A percentile compares a stretch with the other conserved stretches of the same genome.
These are phyloP conservation scores for Ambrosiella cleistominuta DNA, from an alignment of 2,329 filamentous ascomycete genomes.

Conservation along the genomic window DNA sequence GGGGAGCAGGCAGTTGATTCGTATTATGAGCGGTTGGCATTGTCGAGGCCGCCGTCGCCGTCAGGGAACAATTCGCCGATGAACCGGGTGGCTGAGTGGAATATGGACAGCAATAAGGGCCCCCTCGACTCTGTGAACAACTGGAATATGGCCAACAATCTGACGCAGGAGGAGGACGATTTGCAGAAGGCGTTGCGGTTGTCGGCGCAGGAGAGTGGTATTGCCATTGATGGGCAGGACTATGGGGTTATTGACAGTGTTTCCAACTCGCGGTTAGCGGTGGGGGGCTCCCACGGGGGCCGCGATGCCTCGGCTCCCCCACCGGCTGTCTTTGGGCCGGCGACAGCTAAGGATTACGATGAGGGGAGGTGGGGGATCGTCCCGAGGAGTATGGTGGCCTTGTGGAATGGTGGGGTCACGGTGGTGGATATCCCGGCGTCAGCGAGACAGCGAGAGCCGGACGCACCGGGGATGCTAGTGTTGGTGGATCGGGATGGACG, in stretches of 20 bases:
- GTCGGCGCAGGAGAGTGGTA: constrained; percentile 10
- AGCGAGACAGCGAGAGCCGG: constrained; percentile 14
- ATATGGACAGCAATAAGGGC: constrained; percentile 16
- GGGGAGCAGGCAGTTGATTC: constrained; percentile 23
- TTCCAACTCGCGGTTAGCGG: not conserved
- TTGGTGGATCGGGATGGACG: constrained; percentile 13
- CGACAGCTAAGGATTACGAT: constrained; percentile 38
- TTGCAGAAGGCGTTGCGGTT: constrained; percentile 16
- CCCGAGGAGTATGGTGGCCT: not conserved
- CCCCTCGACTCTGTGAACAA: not conserved
- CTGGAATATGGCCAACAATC: constrained; percentile 15
- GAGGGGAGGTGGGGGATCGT: constrained; percentile 42
- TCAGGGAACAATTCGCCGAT: constrained; percentile 39
- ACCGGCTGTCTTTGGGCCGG: constrained; percentile 34
- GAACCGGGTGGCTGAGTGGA: constrained; percentile 32
- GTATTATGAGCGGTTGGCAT: constrained; percentile 26
- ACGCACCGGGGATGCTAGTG: constrained; percentile 35
- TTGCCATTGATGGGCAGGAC: constrained; percentile 25
- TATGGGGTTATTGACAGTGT: constrained; percentile 25
- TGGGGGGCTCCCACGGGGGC: not conserved
- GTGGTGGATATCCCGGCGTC: constrained; percentile 13
- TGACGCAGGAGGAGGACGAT: constrained; percentile 28
- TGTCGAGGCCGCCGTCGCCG: constrained; percentile 45
- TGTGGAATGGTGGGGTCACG: not conserved
- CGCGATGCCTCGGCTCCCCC: not conserved